Evolutionary conservation across 345 rosid genomes (phyloP), one percentile per base, ranked within the genome.

Genomic region (Sonneratia caseolaris): DNA sequence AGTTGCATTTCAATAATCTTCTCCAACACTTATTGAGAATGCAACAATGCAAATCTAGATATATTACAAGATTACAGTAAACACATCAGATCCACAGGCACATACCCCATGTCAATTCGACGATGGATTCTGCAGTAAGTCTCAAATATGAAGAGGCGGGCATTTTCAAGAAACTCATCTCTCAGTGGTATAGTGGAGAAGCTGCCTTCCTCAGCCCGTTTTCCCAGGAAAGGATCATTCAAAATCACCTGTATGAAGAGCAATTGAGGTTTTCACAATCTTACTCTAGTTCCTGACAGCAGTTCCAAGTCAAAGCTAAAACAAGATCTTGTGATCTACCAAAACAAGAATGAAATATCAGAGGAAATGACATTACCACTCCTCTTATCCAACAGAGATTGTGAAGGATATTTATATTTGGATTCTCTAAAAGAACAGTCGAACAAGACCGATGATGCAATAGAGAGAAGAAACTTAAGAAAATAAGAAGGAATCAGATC

Each of bases 111-210:
- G 74, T 92, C 96, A 76, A 96, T 96, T 40, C 98, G 89, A 75
- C 88, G 94, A 85, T 96, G 98, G 79, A 92, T 92, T 71, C 87
- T 87, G 81, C 99, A 96, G 76, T 90, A 96, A 66, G 98, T 96
- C 81, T 96, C 99, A 66, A 92, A 89, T 83, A 96, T 88, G 69
- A 92, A 92, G 2, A 92, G 79, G 74, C 99, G 96, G 43, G 98
- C 98, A 87, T 96, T 96, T 76, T 96, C 98, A 66, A 96, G 96
- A 78, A 96, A 96, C 76, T 96, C 99, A 21, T 96, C 99, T 86
- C 91, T 87, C 74, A 96, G 56, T 11, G 92, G 99, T 9, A 92
- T 84, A 0, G 92, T 85, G 59, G 95, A 81, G 79, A 84, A 86
- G 85, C 70, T 92, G 35, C 95, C 90, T 66, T 92, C 98, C 82